Percentiles rank a stretch among this genome's conserved stretches.
These are phyloP conservation scores for Salix purpurea DNA, from an alignment of 345 rosid species.

Conservation along the genomic window DNA sequence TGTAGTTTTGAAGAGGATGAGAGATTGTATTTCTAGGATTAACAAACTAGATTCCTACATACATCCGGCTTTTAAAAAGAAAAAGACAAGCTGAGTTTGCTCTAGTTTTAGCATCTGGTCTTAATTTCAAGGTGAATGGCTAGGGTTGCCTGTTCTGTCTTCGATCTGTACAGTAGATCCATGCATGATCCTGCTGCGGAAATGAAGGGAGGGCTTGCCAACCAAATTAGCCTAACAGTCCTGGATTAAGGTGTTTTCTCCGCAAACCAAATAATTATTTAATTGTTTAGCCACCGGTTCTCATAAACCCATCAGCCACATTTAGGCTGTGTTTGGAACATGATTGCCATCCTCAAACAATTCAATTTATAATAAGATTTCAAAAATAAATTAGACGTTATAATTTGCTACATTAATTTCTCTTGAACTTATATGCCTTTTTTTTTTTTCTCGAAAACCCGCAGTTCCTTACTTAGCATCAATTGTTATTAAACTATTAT, in stretches of 20 bases:
- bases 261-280: background rate
- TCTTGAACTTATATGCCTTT: too few relatives aligned
- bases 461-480: too few relatives aligned
- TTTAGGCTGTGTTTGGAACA: background rate
- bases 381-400: too few relatives aligned
- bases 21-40: slow-evolving; percentile 49
- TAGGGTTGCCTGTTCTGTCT: background rate
- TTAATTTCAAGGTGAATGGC: background rate
- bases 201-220: background rate
- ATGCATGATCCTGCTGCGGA: background rate
- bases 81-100: slow-evolving; percentile 22
- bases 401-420: too few relatives aligned
- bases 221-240: background rate
- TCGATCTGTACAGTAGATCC: slow-evolving; percentile 8
- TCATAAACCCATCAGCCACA: background rate
- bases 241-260: background rate
- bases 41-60: slow-evolving; percentile 46
- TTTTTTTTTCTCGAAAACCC: too few relatives aligned
- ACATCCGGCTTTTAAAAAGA: slow-evolving; percentile 50
- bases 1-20: slow-evolving; percentile 47
- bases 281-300: background rate
- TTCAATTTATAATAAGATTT: too few relatives aligned
- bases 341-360: background rate
- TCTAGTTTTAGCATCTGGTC: background rate
- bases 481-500: too few relatives aligned